Base-by-base conservation (phyloP, 2,329 filamentous ascomycete genomes). In the Stagonosporopsis rhizophila region DNA sequence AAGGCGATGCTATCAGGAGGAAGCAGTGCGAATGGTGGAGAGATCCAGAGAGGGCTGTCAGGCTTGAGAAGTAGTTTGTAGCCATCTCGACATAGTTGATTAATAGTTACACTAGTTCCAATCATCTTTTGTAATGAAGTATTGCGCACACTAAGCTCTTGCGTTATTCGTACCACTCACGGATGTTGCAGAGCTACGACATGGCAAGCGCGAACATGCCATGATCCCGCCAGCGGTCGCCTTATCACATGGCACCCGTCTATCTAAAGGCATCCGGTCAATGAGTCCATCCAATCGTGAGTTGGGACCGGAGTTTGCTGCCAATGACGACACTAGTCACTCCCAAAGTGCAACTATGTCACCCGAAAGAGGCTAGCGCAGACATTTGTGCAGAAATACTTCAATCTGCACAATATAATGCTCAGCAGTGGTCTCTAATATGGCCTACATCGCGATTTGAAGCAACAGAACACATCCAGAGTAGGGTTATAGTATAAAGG, bases 1-100 rank as follows among this genome's bases (percentile, higher is more conserved):
- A 70, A 44, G 65, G 66, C 1, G 67, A 71, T 60, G 65, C 50
- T 15, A 60, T 65, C 4, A 62, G 66, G 44, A 64, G 67, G 52
- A 34, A 30, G 48, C 61, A 69, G 35, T 69, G 67, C 28, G 69
- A 69, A 53, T 71, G 69, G 69, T 71, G 69, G 67, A 64, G 69
- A 32, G 62, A 65, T 9, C 57, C 60, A 19, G 32, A 28, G 1
- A 57, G 66, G 35, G 61, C 61, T 5, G 52, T 2, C 7, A 64
- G 69, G 32, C 44, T 71, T 19, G 66, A 70, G 42, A 71, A 70
- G 59, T 70, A 63, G 28, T 6, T 15, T 19, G 28, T 12, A 42
- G 12, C 9, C 3, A 35, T 35, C 6, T 35, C 6, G 34, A 17
- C 12, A 35, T 6, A 35, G 6, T 19, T 7, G 19, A n/a, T 12